Base-by-base conservation (phyloP, 129 eudicot genomes). In the Centella asiatica region DNA sequence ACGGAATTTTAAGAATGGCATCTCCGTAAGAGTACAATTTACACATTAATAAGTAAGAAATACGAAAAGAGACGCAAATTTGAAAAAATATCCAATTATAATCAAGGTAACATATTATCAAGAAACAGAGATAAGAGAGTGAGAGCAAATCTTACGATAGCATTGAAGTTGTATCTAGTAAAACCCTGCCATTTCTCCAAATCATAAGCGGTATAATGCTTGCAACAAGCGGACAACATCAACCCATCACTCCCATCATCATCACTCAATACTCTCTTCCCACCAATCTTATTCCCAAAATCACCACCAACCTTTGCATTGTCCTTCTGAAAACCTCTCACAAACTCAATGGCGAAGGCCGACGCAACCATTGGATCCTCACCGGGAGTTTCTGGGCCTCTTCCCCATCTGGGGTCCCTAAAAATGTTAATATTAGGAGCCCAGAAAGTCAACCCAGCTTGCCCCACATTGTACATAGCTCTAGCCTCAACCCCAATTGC, bases 371-470 rank as follows among this genome's bases (percentile, higher is more conserved):
- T 25, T 4, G 99, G 99, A 71, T 93, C 99, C 80, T 93, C 99
- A 32, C 99, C 99, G 2, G 96, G 83, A 10, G 96, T 78, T 81
- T 93, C 99, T 67, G 87, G 99, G 5, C 99, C 99, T 26, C 99
- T 80, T 36, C 99, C 99, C 99, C 99, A 88, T 52, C 99, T 74
- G 17, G 99, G 99, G 53, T 93, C 99, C 74, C 99, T 82, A 40
- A 87, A 93, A 1, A 93, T 33, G 24, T 93, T 93, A 53, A 93
- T 76, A 37, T 85, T 83, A 24, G 99, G 99, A 10, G 96, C 96
- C 96, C 96, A 93, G 29, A 77, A 93, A 4, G 99, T 93, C 85
- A 93, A 66, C 67, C 99, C 99, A 4, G 96, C 86, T 65, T 93
- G 96, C 17, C 99, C 99, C 17, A 57, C 62, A 47, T 93, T 93